Conservation (phyloP, 1,284 basidiomycete genomes). For the Xerocomus amazonicus region DNA sequence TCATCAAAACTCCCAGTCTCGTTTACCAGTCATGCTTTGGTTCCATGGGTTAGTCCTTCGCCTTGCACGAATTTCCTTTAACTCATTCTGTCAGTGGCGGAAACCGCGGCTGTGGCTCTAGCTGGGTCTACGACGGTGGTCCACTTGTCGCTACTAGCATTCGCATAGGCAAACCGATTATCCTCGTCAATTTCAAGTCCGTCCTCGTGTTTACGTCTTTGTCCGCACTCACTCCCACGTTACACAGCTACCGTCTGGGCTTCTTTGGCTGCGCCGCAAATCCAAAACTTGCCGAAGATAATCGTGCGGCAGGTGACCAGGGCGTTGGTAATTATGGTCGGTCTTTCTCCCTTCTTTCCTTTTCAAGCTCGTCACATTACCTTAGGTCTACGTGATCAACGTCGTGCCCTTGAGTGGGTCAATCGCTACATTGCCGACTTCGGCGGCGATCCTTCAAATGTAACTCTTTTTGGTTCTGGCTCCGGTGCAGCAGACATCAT, state of each 20-base stretch:
- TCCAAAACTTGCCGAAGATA: constrained; percentile 60
- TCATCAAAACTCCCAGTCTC: constrained; percentile 46
- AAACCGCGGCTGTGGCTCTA: constrained; percentile 66
- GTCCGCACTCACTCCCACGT: constrained; percentile 14
- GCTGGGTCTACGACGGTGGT: constrained; percentile 72
- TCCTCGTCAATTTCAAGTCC: constrained; percentile 74
- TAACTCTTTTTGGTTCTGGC: constrained; percentile 68
- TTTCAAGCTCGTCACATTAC: constrained; percentile 3
- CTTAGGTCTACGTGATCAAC: constrained; percentile 66
- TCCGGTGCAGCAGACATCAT: constrained; percentile 71
- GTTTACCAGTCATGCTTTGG: constrained; percentile 74
- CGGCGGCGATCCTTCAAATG: constrained; percentile 66
- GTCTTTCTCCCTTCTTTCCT: constrained; percentile 19
- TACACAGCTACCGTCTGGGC: constrained; percentile 65
- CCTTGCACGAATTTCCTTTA: constrained; percentile 5
- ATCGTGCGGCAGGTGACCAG: constrained; percentile 55
- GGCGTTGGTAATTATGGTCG: constrained; percentile 75
- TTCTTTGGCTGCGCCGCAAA: constrained; percentile 70
- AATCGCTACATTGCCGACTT: constrained; percentile 62
- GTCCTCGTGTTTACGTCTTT: constrained; percentile 30
- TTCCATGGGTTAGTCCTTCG: constrained; percentile 60
- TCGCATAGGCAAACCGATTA: constrained; percentile 55
- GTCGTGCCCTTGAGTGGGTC: constrained; percentile 67
- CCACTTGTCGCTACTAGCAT: constrained; percentile 65
- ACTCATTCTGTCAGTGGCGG: constrained; percentile 49